Evolutionary conservation across 805 yeast genomes (phyloP), one percentile per base, ranked within the genome.

Genomic region (Candida oleophila): DNA sequence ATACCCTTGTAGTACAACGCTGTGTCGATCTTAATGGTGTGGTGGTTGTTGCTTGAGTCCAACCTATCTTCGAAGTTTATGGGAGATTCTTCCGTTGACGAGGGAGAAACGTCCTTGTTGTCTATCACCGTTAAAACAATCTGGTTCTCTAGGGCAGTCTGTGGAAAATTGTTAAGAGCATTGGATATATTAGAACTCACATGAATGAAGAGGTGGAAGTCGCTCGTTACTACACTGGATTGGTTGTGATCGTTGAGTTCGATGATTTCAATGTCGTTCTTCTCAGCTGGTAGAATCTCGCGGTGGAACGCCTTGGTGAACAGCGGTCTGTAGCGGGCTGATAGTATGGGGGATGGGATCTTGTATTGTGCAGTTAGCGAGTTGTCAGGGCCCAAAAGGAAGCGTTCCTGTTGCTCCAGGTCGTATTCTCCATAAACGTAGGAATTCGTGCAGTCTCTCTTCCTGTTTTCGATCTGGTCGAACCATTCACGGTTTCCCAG

Each of bases 81-180:
- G 1, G 65, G 60, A 1, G 68, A 52, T 3, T 56, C 45, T 46
- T 68, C 74, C 1, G 63, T 51, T 4, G 73, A 66, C 3, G 53
- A 41, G 0, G 76, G 75, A 3, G 76, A 54, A 45, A 59, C 70
- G 40, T 69, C 73, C 3, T 51, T 41, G 49, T 70, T 72, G 49
- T 72, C 77, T 19, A 72, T 59, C 1, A 72, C 53, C 1, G 67
- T 68, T n/a, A 70, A 47, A 14, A 68, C 45, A 18, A 67, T 56
- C 35, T 64, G 61, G 38, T 58, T 55, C 35, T 56, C 53, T 11
- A 55, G 22, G 44, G 19, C 41, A 44, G n/a, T 49, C 47, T 5
- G 59, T 49, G 37, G 50, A 38, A 14, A 43, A 38, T 32, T 15
- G 3, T 49, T 52, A 33, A 50, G 43, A 21, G 48, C 44, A 4